These are phyloP conservation scores for Termitomyces sp. DNA, from an alignment of 768 basidiomycete genomes.

Conservation along the genomic window DNA sequence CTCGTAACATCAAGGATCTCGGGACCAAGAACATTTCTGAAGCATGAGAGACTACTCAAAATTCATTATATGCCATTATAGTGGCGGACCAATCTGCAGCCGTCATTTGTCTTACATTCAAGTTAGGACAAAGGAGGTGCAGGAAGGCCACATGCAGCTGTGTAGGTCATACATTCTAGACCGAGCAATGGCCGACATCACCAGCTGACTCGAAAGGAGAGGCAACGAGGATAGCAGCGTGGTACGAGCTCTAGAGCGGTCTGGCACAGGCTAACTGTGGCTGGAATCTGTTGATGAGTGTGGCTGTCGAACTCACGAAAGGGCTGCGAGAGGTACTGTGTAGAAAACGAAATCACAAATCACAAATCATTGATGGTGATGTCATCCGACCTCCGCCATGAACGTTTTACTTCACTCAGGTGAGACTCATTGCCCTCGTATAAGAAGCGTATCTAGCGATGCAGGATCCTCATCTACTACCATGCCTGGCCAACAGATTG, in stretches of 20 bases:
- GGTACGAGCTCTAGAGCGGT: neutral
- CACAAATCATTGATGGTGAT: neutral
- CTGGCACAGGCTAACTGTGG: neutral
- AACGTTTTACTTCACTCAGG: neutral
- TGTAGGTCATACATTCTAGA: constrained; percentile 1
- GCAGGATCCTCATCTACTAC: neutral
- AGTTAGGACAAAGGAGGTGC: neutral
- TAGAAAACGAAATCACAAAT: too few species aligned
- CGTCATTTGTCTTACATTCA: neutral
- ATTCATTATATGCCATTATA: neutral
- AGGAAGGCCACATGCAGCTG: neutral
- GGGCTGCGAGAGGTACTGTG: neutral
- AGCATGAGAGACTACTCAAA: neutral
- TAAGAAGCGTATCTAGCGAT: neutral
- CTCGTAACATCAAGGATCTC: neutral
- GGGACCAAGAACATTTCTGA: neutral
- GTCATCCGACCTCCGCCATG: neutral
- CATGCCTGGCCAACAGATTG: constrained; percentile 53
- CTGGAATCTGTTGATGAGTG: neutral
- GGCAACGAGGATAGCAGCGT: neutral
- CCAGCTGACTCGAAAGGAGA: neutral
- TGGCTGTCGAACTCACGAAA: neutral
- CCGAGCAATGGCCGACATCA: neutral
- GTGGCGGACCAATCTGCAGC: neutral
- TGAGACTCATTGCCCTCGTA: neutral